Conservation (phyloP, 345 rosid species). For the Eucalyptus erythrocorys region DNA sequence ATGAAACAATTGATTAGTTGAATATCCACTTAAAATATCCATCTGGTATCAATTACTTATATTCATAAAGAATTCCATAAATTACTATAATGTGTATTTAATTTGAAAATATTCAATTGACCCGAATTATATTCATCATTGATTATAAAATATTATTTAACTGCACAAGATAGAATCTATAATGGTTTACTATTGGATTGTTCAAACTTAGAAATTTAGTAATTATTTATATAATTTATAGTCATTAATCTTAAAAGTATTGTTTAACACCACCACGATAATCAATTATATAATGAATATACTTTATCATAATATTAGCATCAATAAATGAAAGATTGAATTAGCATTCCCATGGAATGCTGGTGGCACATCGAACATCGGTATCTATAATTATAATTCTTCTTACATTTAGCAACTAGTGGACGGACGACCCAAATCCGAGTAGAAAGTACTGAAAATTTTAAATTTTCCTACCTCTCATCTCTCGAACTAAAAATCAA, state of each 20-base stretch:
- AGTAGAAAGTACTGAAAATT: not conserved
- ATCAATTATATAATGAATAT: not conserved
- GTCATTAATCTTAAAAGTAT: not conserved
- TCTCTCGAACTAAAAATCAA: not conserved
- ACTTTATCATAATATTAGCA: not conserved
- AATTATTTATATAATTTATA: not conserved
- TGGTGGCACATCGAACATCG: not conserved
- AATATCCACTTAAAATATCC: not conserved
- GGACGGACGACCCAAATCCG: fast-evolving
- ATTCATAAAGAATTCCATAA: not conserved
- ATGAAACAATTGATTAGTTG: not conserved
- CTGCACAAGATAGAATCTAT: not conserved
- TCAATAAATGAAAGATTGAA: not conserved
- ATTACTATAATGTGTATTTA: not conserved
- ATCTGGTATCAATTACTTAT: not conserved
- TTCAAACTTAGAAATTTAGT: not conserved
- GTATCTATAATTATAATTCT: not conserved
- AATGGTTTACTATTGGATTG: not conserved
- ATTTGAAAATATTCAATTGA: not conserved
- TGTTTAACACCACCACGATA: not conserved
- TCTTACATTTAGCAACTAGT: not conserved
- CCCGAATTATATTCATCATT: not conserved
- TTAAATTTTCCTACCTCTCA: not conserved
- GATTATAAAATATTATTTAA: not conserved
- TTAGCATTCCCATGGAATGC: not conserved